phyloP scores from a whole-genome alignment of 148 eudicot species.

The Silene latifolia region DNA sequence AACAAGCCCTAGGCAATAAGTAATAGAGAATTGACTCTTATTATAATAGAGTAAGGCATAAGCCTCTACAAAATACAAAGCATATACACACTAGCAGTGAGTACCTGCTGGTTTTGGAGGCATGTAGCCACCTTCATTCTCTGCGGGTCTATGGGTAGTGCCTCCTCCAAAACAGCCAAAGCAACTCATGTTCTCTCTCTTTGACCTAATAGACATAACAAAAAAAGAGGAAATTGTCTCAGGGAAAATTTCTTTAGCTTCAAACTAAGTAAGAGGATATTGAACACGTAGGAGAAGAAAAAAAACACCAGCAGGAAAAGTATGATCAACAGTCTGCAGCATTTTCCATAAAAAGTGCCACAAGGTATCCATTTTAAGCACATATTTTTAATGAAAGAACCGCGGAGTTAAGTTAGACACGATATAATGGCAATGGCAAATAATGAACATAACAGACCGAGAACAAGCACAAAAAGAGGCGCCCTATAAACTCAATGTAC shows the following conservation, averaged over 20 bases:
- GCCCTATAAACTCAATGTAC: too few relatives aligned
- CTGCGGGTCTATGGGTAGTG: slow-evolving; percentile 21
- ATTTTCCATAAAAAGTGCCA: too few relatives aligned
- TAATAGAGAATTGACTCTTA: neutral
- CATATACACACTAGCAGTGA: neutral
- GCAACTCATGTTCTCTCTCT: slow-evolving; percentile 22
- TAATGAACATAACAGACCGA: too few relatives aligned
- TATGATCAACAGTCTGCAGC: too few relatives aligned
- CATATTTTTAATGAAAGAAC: too few relatives aligned
- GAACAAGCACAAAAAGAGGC: too few relatives aligned
- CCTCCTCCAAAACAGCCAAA: slow-evolving; percentile 38
- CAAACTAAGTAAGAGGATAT: neutral
- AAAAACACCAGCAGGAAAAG: neutral
- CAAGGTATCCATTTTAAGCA: too few relatives aligned
- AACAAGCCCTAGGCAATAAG: neutral
- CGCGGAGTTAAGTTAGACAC: too few relatives aligned
- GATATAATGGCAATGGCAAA: too few relatives aligned
- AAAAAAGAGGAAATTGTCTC: neutral
- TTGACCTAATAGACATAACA: slow-evolving; percentile 10
- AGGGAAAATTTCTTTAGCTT: neutral
- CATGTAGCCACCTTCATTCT: slow-evolving; percentile 30
- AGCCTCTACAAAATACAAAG: neutral
- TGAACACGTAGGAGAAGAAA: neutral
- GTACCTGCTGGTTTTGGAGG: slow-evolving; percentile 29
- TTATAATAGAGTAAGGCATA: neutral